Evolutionary conservation across 1,284 basidiomycete species (phyloP), one percentile per base, ranked within the genome.

Genomic region (Ceratobasidium sp.): DNA sequence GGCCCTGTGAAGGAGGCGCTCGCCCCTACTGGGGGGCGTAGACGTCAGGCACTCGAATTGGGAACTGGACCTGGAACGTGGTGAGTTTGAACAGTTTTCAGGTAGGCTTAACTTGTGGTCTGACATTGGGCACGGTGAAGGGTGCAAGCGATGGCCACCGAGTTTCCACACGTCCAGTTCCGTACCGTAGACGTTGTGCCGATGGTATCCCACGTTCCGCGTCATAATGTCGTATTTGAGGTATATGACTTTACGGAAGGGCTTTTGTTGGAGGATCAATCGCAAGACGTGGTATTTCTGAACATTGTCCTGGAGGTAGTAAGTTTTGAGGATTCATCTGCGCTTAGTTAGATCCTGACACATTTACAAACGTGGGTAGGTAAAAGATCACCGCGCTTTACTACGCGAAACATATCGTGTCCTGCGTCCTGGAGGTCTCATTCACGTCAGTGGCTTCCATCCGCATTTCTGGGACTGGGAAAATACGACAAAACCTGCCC

Each of bases 91-190:
- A 12, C 10, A 15, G 18, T 46, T 9, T 9, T 9, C 9, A 15
- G 9, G 18, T 46, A 46, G 9, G 46, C 46, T 15, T 12, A 12
- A 15, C 9, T 46, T 46, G 18, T 9, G 9, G 9, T 46, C 46
- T 46, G 10, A 46, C 18, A 15, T 15, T 46, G 46, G n/a, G n/a
- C n/a, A 12, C 18, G 46, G 10, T 46, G n/a, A 9, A 70, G 67
- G 67, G n/a, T 70, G 9, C 67, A 70, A 40, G 7, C 18, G 4
- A 70, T 70, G 67, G 67, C 67, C n/a, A 70, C 67, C 10, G 67
- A 70, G 51, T 70, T 70, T 42, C 67, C 67, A 6, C 67, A 70
- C 39, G 67, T 70, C n/a, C 67, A 55, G 26, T 70, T 70, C 39
- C 51, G 28, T 9, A 70, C 49, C 20, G 39, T 70, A 51, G 67